phyloP scores from a whole-genome alignment of 176 grass and related monocot species.

The Neostapfia colusana region DNA sequence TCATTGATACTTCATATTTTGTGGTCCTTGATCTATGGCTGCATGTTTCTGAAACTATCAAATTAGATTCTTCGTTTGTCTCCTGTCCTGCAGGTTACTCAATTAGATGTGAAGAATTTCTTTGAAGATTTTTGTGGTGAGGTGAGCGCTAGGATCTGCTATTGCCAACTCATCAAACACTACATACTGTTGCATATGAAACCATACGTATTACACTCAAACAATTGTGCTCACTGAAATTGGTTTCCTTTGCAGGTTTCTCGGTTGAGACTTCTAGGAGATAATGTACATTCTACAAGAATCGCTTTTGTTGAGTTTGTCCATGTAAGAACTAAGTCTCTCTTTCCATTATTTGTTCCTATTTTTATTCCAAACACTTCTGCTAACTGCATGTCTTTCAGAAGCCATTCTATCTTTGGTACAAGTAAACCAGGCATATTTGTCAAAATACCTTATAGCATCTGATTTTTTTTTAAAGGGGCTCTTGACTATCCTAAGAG shows the following conservation, averaged over 20 bases:
- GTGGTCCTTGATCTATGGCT: conserved; percentile 15
- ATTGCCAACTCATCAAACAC: not conserved
- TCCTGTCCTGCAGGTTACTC: conserved; percentile 58
- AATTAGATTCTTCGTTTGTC: conserved; percentile 24
- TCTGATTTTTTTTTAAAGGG: not conserved
- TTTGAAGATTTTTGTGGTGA: conserved; percentile 85
- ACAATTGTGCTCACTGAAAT: not conserved
- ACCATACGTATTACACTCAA: not conserved
- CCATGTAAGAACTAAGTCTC: conserved; percentile 54
- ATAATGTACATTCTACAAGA: conserved; percentile 83
- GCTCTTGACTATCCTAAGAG: too few relatives aligned
- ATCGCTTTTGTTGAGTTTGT: conserved; percentile 97
- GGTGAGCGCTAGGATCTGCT: conserved; percentile 43
- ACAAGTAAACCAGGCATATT: not conserved
- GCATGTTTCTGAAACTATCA: conserved; percentile 2
- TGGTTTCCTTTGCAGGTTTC: conserved; percentile 61
- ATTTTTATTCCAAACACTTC: not conserved
- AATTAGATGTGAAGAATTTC: conserved; percentile 82
- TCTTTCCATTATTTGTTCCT: conserved; percentile 20
- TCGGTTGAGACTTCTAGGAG: conserved; percentile 85
- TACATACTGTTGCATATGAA: not conserved
- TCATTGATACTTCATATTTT: conserved; percentile 8
- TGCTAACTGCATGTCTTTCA: conserved; percentile 7
- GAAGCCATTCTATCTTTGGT: conserved; percentile 4
- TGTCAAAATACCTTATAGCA: not conserved